Evolutionary conservation across 306 rosid species (phyloP), one percentile per base, ranked within the genome.

Genomic region (Crotalaria pallida): DNA sequence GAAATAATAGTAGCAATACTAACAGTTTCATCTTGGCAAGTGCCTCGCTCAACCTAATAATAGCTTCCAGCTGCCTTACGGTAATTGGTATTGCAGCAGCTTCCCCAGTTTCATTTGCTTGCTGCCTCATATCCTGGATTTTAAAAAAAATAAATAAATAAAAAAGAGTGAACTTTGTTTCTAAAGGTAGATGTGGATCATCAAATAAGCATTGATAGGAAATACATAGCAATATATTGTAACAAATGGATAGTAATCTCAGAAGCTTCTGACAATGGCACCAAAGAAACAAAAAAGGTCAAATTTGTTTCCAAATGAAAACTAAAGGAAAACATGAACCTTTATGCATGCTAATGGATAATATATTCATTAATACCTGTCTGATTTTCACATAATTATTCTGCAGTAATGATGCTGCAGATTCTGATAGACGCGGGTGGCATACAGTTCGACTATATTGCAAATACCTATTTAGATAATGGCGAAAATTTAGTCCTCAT

Each of bases 21-120:
- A 80, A 94, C 99, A 94, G 79, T 77, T 89, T 91, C 96, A 94
- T 91, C 82, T 91, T 94, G 23, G 99, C 99, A 67, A 94, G 99
- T 51, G 96, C 79, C 82, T 94, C 99, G 33, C 99, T 91, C 92
- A 94, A 61, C 79, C 99, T 84, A 45, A 87, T 88, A 31, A 94
- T 84, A 76, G 99, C 99, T 89, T 94, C 99, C 66, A 94, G 85
- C 86, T 94, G 99, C 86, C 99, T 81, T 3, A 94, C 99, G 8
- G 99, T 94, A 50, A 94, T 91, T 11, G 97, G 99, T 72, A 94
- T 87, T 10, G 92, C 96, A 51, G 96, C 85, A 49, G 96, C 87
- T 77, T 87, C 92, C 9, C 99, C 99, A 7, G 96, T 85, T 80
- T 94, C 99, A 75, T 94, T 88, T 34, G 99, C 92, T 75, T 91